Conservation (phyloP, 306 rosid genomes). For the Vicia villosa region DNA sequence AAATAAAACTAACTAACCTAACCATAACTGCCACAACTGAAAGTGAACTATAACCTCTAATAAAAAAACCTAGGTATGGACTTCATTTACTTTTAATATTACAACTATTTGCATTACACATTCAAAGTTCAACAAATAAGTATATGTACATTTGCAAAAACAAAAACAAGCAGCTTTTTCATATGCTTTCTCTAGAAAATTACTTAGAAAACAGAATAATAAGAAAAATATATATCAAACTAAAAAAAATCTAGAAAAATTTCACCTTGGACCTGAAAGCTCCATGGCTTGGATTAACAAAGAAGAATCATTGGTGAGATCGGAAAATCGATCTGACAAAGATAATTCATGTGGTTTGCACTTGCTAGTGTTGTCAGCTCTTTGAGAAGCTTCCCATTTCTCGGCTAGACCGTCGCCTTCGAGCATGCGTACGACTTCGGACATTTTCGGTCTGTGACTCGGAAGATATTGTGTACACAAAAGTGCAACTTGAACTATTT, state of each 20-base stretch:
- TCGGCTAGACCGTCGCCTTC: conserved; percentile 95
- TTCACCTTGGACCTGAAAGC: conserved; percentile 91
- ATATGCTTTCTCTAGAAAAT: conserved; percentile 31
- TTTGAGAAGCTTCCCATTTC: conserved; percentile 92
- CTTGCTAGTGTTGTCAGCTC: conserved; percentile 57
- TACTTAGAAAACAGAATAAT: conserved; percentile 8
- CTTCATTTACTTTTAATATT: conserved; percentile 14
- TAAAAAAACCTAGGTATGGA: neutral
- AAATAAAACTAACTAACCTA: no score
- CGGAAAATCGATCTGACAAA: conserved; percentile 77
- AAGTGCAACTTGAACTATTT: conserved; percentile 88
- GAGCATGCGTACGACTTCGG: conserved; percentile 91
- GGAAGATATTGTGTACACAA: conserved; percentile 93
- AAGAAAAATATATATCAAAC: neutral
- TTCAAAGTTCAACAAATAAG: conserved; percentile 33
- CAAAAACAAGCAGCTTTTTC: conserved; percentile 30
- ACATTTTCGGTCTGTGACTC: conserved; percentile 81
- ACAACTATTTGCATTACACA: conserved; percentile 39
- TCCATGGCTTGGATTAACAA: conserved; percentile 90
- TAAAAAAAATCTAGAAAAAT: conserved; percentile 9
- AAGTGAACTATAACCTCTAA: no score
- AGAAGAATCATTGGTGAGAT: conserved; percentile 88
- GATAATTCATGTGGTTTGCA: conserved; percentile 68
- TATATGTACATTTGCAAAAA: conserved; percentile 54
- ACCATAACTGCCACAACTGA: no score